phyloP scores from a whole-genome alignment of 2,329 filamentous ascomycete species.

The Colletotrichum kahawae region DNA sequence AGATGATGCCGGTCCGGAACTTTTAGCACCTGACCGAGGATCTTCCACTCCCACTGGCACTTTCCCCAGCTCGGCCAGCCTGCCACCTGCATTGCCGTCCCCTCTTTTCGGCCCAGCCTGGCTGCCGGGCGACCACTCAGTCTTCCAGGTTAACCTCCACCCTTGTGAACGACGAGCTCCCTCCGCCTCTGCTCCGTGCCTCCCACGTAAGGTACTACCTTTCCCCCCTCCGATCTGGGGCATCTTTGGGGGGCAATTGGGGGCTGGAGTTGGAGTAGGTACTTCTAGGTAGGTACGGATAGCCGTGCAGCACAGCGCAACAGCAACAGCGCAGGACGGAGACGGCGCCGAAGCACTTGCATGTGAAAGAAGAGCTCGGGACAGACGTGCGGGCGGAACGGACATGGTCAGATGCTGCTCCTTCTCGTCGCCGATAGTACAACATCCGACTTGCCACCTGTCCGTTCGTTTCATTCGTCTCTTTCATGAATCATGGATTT shows the following conservation, averaged over 20 bases:
- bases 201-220: background rate
- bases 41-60: background rate
- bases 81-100: slow-evolving; percentile 8
- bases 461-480: slow-evolving; percentile 7
- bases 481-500: slow-evolving; percentile 16
- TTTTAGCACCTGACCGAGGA: slow-evolving; percentile 21
- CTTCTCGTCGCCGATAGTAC: background rate
- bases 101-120: slow-evolving; percentile 9
- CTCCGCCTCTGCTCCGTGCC: background rate
- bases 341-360: background rate
- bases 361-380: slow-evolving; percentile 14
- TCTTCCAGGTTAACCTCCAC: background rate
- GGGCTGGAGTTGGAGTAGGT: background rate
- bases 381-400: background rate
- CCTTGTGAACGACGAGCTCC: background rate
- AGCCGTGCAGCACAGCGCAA: background rate
- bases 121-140: slow-evolving; percentile 4
- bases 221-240: background rate
- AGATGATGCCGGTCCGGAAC: slow-evolving; percentile 17
- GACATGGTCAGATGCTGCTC: background rate
- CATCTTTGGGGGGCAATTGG: background rate
- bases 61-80: slow-evolving; percentile 5
- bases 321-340: background rate
- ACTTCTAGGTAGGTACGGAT: background rate
- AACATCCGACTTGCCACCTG: slow-evolving; percentile 1